Base-by-base conservation (phyloP, 129 eudicot species). In the Flaveria brownii region DNA sequence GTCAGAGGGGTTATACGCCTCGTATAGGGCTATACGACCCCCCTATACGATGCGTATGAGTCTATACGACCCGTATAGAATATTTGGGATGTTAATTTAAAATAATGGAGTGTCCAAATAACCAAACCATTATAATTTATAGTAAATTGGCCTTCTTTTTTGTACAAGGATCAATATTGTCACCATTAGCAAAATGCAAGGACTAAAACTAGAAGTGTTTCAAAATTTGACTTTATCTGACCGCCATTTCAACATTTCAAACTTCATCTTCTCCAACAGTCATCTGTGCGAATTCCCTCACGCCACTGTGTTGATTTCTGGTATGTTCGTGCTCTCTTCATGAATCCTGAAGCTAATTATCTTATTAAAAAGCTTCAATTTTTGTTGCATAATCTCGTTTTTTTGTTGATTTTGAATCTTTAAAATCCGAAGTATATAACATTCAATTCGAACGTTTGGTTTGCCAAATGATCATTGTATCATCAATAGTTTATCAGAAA, bases 191-290 rank as follows among this genome's bases (percentile, higher is more conserved):
- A 78, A 3, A 70, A 39, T 18, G 28, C 12, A 57, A n/a, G 78
- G 78, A 61, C 57, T 79, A 72, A 72, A 52, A 47, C 9, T 71
- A 10, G 0, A 70, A 78, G 5, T 12, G 30, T 36, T 36, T 15
- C 5, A 23, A 12, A 2, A 1, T 20, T 14, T 70, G 41, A 78
- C 30, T n/a, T 61, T 70, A 70, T 78, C 61, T 45, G 77, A 59
- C 71, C 82, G 82, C 77, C 72, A 46, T 78, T 76, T 78, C 71
- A 62, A 62, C 49, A 61, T 78, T 78, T 78, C 82, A 70, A 78
- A 78, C 41, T 59, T 46, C 43, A 9, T 17, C 52, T 20, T 17
- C 55, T 47, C 45, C 18, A 36, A 70, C 75, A 17, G 61, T 57
- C 59, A 30, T 17, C 70, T 78, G 28, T 52, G 62, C 73, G 51